These are phyloP conservation scores for Lachnellula willkommii DNA, from an alignment of 2,329 filamentous ascomycete genomes.

Conservation along the genomic window DNA sequence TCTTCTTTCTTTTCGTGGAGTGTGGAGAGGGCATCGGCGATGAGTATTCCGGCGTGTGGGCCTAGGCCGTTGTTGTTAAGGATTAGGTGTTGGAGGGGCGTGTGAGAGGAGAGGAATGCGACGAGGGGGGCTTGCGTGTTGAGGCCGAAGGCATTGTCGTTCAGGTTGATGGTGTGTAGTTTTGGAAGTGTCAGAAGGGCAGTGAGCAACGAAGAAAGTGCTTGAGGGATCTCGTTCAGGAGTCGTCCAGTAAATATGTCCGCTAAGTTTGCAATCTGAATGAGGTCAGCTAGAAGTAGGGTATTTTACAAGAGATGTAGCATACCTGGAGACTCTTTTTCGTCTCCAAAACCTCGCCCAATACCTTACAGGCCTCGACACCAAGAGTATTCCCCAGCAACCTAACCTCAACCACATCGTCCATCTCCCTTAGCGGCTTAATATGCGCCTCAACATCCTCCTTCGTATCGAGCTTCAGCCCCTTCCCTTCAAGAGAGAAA, in stretches of 20 bases:
- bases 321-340: constrained; percentile 75
- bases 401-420: constrained; percentile 76
- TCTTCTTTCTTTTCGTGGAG: constrained; percentile 80
- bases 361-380: constrained; percentile 76
- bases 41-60: constrained; percentile 79
- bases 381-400: constrained; percentile 90
- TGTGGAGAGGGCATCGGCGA: constrained; percentile 79
- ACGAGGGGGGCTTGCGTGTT: constrained; percentile 92
- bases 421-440: constrained; percentile 62
- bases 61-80: constrained; percentile 98
- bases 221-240: constrained; percentile 87
- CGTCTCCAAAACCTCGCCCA: constrained; percentile 76
- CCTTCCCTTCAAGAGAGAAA: constrained; percentile 88
- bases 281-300: constrained; percentile 6
- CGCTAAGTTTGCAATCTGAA: constrained; percentile 75
- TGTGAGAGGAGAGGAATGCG: constrained; percentile 82
- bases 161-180: constrained; percentile 88
- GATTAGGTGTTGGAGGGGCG: constrained; percentile 87
- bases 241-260: constrained; percentile 97
- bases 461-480: constrained; percentile 85
- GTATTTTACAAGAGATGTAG: background rate
- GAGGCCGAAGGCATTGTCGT: constrained; percentile 95
- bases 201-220: constrained; percentile 77
- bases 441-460: constrained; percentile 84
- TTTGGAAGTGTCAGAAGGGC: constrained; percentile 80